Evolutionary conservation across 768 basidiomycete species (phyloP), one percentile per base, ranked within the genome.

Genomic region (Pulveroboletus frians): DNA sequence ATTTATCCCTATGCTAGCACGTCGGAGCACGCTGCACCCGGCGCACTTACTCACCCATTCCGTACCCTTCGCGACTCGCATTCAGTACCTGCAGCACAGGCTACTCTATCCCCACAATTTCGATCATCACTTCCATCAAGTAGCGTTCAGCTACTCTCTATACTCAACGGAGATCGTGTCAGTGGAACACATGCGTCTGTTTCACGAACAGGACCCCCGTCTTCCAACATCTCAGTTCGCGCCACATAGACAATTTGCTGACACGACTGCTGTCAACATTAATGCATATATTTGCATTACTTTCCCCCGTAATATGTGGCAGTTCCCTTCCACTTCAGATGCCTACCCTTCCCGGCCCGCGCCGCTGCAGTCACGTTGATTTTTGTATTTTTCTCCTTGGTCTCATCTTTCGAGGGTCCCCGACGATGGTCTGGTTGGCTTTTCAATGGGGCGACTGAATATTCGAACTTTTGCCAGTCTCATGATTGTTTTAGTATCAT

Each of bases 111-210:
- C 15, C 50, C 52, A 6, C 55, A 38, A 21, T 54, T 51, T 47
- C 60, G 57, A 39, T 42, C 55, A 17, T 31, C 63, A 20, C 51
- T 53, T 10, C 51, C 56, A 5, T 53, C 62, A 40, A 59, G 63
- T 50, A 63, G 59, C 38, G 55, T 50, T 13, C 65, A 70, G 52
- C 34, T 72, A 32, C 61, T 69, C 47, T 72, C 69, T 23, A 69
- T 71, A 46, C 61, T 71, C 21, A 70, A 70, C 36, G 61, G 61
- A 41, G 62, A 59, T 43, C 58, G 53, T 27, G 51, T 39, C 44
- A 56, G 41, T 27, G 49, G 48, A 23, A 4, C 44, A 11, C 46
- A 50, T 47, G 21, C 50, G 36, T 37, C 55, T 29, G 38, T 27
- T 46, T 45, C 55, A 27, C 54, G 46, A 31, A 34, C 50, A 8